Percentiles rank a stretch among this genome's conserved stretches.
Evolutionary conservation across 352 stramenopile species (phyloP).

Genomic region (Pythium aquatile): DNA sequence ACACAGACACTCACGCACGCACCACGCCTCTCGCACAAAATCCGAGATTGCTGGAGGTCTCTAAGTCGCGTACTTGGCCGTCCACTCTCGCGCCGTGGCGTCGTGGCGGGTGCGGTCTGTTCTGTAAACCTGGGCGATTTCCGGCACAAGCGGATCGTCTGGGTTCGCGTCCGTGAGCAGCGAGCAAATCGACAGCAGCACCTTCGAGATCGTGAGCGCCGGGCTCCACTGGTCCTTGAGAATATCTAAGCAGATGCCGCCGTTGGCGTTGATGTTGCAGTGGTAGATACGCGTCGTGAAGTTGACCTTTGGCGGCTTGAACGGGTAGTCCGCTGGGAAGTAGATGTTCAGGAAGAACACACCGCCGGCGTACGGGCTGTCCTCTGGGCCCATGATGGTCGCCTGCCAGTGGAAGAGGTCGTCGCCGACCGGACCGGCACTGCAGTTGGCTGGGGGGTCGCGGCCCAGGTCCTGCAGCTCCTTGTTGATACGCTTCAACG

Average conservation of each 20-base stretch:
- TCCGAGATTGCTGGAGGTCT: conserved; percentile 24
- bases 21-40: conserved; percentile 8
- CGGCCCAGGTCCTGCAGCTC: conserved; percentile 93
- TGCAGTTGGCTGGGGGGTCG: conserved; percentile 98
- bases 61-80: conserved; percentile 98
- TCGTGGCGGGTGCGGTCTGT: conserved; percentile 93
- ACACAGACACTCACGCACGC: not conserved
- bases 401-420: conserved; percentile 98
- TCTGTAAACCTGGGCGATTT: conserved; percentile 95
- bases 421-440: conserved; percentile 96
- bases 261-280: conserved; percentile 99
- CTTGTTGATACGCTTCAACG: conserved; percentile 95
- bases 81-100: conserved; percentile 96
- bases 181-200: conserved; percentile 99
- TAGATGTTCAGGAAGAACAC: conserved; percentile 99
- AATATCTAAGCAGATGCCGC: conserved; percentile 99
- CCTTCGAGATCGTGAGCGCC: conserved; percentile 99
- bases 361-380: conserved; percentile 96
- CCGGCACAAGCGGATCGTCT: conserved; percentile 96
- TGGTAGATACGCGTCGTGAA: conserved; percentile 99
- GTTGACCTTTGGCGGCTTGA: conserved; percentile 98
- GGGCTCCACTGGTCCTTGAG: conserved; percentile 99
- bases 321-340: conserved; percentile 99
- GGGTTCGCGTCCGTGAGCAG: conserved; percentile 99
- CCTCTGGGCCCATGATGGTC: conserved; percentile 98